Evolutionary conservation across 2,329 filamentous ascomycete genomes (phyloP).

Genomic region (Grosmannia serpens): DNA sequence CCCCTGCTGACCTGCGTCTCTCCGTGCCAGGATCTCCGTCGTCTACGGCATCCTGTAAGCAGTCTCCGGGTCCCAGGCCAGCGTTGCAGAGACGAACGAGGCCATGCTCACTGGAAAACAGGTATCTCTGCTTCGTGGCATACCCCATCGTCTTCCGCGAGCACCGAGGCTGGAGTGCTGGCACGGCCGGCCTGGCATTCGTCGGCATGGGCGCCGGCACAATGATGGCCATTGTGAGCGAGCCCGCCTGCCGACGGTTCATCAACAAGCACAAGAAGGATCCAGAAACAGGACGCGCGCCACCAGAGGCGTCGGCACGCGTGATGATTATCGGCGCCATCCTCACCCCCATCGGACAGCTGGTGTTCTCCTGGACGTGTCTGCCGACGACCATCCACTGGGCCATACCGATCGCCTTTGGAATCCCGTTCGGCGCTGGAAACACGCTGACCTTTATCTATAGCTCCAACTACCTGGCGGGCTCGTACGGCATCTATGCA

Average conservation of each 20-base stretch:
- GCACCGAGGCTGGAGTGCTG: slow-evolving; percentile 63
- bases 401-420: slow-evolving; percentile 63
- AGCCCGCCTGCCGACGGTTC: slow-evolving; percentile 63
- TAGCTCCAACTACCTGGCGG: slow-evolving; percentile 62
- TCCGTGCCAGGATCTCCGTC: slow-evolving; percentile 52
- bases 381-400: slow-evolving; percentile 67
- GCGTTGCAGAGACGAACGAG: not conserved
- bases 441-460: slow-evolving; percentile 72
- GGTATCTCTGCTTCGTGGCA: slow-evolving; percentile 76
- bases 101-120: slow-evolving; percentile 26
- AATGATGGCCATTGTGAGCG: slow-evolving; percentile 47
- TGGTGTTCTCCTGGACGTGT: slow-evolving; percentile 84
- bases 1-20: not conserved
- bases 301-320: slow-evolving; percentile 71
- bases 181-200: slow-evolving; percentile 67
- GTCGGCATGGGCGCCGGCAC: slow-evolving; percentile 57
- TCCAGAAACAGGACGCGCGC: slow-evolving; percentile 58
- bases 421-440: slow-evolving; percentile 64
- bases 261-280: slow-evolving; percentile 69
- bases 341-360: slow-evolving; percentile 63
- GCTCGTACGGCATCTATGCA: slow-evolving; percentile 65
- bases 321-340: slow-evolving; percentile 70
- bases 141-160: slow-evolving; percentile 76
- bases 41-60: slow-evolving; percentile 64
- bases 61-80: not conserved